These are phyloP conservation scores for Hanseniaspora gamundiae DNA, from an alignment of 1,139 yeast species.

Conservation along the genomic window DNA sequence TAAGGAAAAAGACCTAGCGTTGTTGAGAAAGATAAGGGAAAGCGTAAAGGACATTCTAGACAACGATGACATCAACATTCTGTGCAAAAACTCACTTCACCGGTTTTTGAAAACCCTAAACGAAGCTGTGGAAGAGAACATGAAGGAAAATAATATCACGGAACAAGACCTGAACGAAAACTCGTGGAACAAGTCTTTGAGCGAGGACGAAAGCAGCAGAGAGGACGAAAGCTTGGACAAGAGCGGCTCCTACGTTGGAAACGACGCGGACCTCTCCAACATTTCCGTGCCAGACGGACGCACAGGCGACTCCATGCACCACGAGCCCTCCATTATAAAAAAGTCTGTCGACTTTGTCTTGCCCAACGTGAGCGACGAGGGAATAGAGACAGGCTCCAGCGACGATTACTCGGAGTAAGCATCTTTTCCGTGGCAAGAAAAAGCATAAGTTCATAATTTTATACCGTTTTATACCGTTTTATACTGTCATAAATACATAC, in stretches of 20 bases:
- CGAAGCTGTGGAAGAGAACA: slow-evolving; percentile 25
- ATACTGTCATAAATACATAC: no score
- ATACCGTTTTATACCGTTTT: no score
- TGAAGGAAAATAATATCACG: slow-evolving; percentile 1
- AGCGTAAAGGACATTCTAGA: slow-evolving; percentile 19
- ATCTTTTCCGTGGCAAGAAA: no score
- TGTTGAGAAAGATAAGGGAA: slow-evolving; percentile 10
- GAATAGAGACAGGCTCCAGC: neutral
- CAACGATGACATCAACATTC: slow-evolving; percentile 28
- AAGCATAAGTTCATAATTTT: no score
- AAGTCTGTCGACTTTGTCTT: slow-evolving; percentile 15
- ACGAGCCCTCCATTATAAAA: neutral
- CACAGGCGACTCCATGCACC: neutral
- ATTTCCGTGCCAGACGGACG: no score
- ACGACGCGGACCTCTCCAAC: neutral
- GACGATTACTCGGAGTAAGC: neutral
- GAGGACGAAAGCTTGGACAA: slow-evolving; percentile 12
- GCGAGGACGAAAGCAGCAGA: slow-evolving; percentile 16
- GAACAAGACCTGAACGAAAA: slow-evolving; percentile 3
- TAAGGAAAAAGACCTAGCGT: slow-evolving; percentile 9
- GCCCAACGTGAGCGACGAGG: slow-evolving; percentile 11
- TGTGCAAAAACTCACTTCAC: slow-evolving; percentile 36
- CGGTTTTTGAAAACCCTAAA: slow-evolving; percentile 30
- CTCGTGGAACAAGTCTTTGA: slow-evolving; percentile 10
- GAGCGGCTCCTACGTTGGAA: slow-evolving; percentile 4